Conservation (phyloP, 768 basidiomycete genomes). For the Ephemerocybe angulata region DNA sequence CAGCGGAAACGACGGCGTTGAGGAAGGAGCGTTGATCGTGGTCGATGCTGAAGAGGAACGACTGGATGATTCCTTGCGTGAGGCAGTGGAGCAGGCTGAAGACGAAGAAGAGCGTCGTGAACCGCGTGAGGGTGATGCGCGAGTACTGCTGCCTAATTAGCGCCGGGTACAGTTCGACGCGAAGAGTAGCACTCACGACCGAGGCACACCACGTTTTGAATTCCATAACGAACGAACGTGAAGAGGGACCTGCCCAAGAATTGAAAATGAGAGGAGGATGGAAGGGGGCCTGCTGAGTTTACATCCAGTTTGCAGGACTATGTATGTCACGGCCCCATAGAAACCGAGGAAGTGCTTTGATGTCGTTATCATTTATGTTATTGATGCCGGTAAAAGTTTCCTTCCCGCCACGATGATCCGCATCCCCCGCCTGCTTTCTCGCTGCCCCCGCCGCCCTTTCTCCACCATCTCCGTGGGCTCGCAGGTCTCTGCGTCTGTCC, state of each 20-base stretch:
- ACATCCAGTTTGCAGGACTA: neutral
- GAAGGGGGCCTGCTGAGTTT: conserved; percentile 1
- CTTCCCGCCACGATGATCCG: neutral
- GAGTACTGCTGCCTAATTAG: conserved; percentile 32
- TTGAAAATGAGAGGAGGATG: conserved; percentile 10
- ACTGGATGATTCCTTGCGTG: conserved; percentile 48
- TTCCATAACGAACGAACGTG: conserved; percentile 10
- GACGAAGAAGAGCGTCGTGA: conserved; percentile 47
- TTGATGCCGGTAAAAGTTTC: neutral
- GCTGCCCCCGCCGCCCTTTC: neutral
- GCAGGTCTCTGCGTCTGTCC: conserved; percentile 26
- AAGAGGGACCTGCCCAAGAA: conserved; percentile 18
- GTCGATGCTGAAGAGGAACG: conserved; percentile 46
- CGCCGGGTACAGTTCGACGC: too few relatives aligned
- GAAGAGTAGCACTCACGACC: conserved; percentile 10
- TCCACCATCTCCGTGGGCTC: neutral
- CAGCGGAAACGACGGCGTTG: conserved; percentile 32
- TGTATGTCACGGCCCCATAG: conserved; percentile 5
- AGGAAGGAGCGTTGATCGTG: conserved; percentile 35
- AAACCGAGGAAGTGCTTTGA: neutral
- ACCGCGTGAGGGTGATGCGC: conserved; percentile 35
- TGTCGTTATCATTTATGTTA: neutral
- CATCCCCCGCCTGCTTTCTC: neutral
- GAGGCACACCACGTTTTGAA: conserved; percentile 9
- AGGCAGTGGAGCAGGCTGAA: conserved; percentile 50